Conservation (phyloP, 768 basidiomycete species). For the Collybia mongolica region DNA sequence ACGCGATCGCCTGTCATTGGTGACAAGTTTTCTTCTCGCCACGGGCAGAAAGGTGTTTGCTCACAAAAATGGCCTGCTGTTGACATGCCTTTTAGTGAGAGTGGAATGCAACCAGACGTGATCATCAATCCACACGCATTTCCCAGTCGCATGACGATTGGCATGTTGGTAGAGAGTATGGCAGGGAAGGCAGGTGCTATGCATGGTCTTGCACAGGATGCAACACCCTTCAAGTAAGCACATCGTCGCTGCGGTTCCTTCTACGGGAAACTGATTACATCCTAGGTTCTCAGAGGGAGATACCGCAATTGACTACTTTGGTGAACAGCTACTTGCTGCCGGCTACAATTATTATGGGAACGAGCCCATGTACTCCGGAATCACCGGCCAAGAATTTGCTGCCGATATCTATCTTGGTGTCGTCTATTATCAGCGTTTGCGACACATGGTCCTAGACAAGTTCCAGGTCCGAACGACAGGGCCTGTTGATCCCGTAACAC, state of each 20-base stretch:
- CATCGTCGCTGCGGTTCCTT: constrained; percentile 4
- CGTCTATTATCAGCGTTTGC: constrained; percentile 97
- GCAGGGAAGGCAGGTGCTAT: constrained; percentile 99
- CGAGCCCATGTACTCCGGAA: constrained; percentile 99
- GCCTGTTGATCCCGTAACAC: constrained; percentile 92
- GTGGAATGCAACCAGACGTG: constrained; percentile 97
- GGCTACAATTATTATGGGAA: constrained; percentile 99
- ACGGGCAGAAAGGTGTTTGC: constrained; percentile 99
- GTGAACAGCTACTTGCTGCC: constrained; percentile 87
- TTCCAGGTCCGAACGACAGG: constrained; percentile 99
- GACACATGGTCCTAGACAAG: constrained; percentile 99
- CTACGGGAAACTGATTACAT: constrained; percentile 9
- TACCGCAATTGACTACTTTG: constrained; percentile 97
- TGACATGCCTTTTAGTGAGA: constrained; percentile 99
- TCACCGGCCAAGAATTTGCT: constrained; percentile 97
- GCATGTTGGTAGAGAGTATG: constrained; percentile 99
- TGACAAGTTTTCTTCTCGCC: constrained; percentile 98
- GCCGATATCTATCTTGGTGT: constrained; percentile 99
- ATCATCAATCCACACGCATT: constrained; percentile 99
- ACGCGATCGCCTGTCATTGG: constrained; percentile 96
- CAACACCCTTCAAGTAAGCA: constrained; percentile 93
- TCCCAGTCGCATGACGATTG: constrained; percentile 99
- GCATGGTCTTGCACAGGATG: constrained; percentile 98
- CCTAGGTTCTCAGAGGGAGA: constrained; percentile 91
- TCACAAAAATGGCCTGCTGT: constrained; percentile 98